A percentile compares a stretch with the other conserved stretches of the same genome.
Conservation (phyloP, 495 filamentous ascomycete genomes). For the Neurospora sp. region DNA sequence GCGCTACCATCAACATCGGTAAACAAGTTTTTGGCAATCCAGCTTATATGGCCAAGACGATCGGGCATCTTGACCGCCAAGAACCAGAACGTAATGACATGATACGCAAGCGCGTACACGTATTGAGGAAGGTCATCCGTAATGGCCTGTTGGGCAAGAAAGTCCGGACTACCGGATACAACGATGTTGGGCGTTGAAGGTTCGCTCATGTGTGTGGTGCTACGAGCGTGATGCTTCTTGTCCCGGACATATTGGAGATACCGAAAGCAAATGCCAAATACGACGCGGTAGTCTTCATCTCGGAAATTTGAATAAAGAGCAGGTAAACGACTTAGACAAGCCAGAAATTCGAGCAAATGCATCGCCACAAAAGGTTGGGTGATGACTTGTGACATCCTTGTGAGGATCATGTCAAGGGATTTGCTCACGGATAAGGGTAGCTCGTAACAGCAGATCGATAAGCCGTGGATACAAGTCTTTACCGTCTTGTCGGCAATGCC, state of each 20-base stretch:
- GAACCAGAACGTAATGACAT: slow-evolving; percentile 97
- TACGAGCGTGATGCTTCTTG: slow-evolving; percentile 32
- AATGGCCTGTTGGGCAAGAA: slow-evolving; percentile 23
- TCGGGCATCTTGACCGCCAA: slow-evolving; percentile 75
- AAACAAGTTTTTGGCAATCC: slow-evolving; percentile 85
- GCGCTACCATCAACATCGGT: slow-evolving; percentile 62
- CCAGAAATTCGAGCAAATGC: slow-evolving; percentile 89
- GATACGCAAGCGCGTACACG: slow-evolving; percentile 83
- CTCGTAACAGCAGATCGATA: slow-evolving; percentile 90
- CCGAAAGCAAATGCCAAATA: slow-evolving; percentile 89
- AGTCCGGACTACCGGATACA: slow-evolving; percentile 12
- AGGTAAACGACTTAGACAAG: slow-evolving; percentile 73
- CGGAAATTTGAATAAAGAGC: slow-evolving; percentile 78
- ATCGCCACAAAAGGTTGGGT: slow-evolving; percentile 84
- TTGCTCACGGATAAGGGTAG: slow-evolving; percentile 75
- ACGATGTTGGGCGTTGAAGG: slow-evolving; percentile 20
- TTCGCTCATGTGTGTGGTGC: slow-evolving; percentile 22
- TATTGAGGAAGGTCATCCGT: slow-evolving; percentile 73
- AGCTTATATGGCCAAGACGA: slow-evolving; percentile 71
- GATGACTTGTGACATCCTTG: slow-evolving; percentile 90
- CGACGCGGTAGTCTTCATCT: slow-evolving; percentile 78
- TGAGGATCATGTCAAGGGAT: slow-evolving; percentile 68
- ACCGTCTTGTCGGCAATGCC: slow-evolving; percentile 79
- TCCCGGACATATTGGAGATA: slow-evolving; percentile 66
- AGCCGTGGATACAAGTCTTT: slow-evolving; percentile 85